These are phyloP conservation scores for Eutrema salsugineum DNA, from an alignment of 441 rosid genomes.

Conservation along the genomic window DNA sequence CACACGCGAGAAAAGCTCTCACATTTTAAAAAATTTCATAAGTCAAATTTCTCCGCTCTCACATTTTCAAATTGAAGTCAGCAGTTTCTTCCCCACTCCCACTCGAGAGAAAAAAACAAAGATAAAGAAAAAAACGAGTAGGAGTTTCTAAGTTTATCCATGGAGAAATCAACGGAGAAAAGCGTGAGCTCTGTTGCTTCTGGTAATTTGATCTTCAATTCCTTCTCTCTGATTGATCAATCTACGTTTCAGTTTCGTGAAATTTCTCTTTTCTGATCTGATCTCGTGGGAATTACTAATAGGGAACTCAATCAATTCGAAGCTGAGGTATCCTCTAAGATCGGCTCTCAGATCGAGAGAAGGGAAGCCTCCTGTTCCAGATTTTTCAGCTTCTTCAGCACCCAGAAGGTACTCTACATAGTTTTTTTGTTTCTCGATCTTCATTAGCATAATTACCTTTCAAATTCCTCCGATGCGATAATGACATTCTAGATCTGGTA, in stretches of 20 bases:
- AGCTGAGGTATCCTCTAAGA: conserved; percentile 71
- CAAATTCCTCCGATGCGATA: neutral
- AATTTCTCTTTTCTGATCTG: neutral
- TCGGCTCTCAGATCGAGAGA: conserved; percentile 59
- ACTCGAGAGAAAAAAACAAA: neutral
- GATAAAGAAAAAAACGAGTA: neutral
- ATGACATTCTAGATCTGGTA: neutral
- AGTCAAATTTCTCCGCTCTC: conserved; percentile 25
- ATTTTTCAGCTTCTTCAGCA: conserved; percentile 42
- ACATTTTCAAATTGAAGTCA: neutral
- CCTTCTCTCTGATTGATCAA: neutral
- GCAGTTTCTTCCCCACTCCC: conserved; percentile 15
- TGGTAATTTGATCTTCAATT: conserved; percentile 15
- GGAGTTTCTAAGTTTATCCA: conserved; percentile 4
- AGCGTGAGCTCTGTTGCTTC: conserved; percentile 31
- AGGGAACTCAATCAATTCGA: conserved; percentile 53
- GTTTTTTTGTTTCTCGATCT: neutral
- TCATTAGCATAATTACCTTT: neutral
- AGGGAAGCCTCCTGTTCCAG: conserved; percentile 48
- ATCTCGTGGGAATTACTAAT: neutral
- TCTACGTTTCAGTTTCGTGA: neutral
- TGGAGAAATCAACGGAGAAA: conserved; percentile 33
- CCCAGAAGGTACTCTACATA: conserved; percentile 44
- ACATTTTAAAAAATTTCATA: no score
- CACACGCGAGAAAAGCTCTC: neutral